Conservation (phyloP, 805 yeast species). For the Teunomyces pallodes region DNA sequence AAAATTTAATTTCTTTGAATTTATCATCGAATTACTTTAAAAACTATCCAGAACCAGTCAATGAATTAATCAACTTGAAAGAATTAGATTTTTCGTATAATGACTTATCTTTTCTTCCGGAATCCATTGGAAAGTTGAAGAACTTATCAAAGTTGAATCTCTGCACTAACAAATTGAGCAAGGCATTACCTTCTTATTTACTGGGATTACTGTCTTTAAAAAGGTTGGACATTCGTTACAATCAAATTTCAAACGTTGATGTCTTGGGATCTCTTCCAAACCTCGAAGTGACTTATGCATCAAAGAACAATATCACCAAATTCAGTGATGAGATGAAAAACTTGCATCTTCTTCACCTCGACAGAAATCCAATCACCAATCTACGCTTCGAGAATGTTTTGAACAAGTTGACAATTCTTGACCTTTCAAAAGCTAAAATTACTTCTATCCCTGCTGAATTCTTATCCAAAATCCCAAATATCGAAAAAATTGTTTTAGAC, state of each 20-base stretch:
- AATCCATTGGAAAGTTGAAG: conserved; percentile 53
- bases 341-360: conserved; percentile 67
- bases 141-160: conserved; percentile 68
- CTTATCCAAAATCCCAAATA: conserved; percentile 55
- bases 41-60: conserved; percentile 62
- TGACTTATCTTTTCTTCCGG: conserved; percentile 60
- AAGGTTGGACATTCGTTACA: conserved; percentile 75
- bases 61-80: conserved; percentile 53
- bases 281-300: conserved; percentile 68
- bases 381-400: conserved; percentile 54
- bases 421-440: conserved; percentile 78
- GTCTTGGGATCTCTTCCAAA: conserved; percentile 55
- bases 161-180: conserved; percentile 65
- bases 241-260: conserved; percentile 54
- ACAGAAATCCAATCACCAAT: conserved; percentile 80
- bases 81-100: conserved; percentile 84
- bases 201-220: conserved; percentile 54
- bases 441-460: conserved; percentile 68
- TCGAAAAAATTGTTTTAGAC: conserved; percentile 74
- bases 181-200: conserved; percentile 52
- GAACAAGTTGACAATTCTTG: conserved; percentile 64
- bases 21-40: conserved; percentile 74
- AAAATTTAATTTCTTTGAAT: conserved; percentile 58
- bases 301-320: conserved; percentile 72
- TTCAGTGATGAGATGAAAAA: conserved; percentile 62